These are phyloP conservation scores for Fusarium bulbicola DNA, from an alignment of 2,329 filamentous ascomycete species.

Conservation along the genomic window DNA sequence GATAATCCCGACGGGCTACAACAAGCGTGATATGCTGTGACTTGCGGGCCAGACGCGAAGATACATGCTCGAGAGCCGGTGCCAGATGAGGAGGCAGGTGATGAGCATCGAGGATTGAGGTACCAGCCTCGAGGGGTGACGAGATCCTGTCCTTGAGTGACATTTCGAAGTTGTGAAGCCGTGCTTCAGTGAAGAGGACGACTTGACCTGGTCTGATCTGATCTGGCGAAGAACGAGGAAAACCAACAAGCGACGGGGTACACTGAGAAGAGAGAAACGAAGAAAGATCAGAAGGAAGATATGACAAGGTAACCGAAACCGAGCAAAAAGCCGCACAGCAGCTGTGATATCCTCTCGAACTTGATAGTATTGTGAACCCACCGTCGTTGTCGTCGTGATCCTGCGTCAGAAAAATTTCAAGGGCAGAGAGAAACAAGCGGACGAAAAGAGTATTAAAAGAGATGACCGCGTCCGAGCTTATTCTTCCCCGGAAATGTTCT, in stretches of 20 bases:
- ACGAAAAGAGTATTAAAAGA: slow-evolving; percentile 22
- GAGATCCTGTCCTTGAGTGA: slow-evolving; percentile 67
- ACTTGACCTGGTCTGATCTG: neutral
- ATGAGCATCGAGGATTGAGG: slow-evolving; percentile 66
- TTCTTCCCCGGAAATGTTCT: slow-evolving; percentile 18
- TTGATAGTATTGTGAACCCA: slow-evolving; percentile 6
- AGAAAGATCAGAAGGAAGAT: neutral
- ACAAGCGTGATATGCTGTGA: slow-evolving; percentile 66
- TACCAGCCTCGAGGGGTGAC: slow-evolving; percentile 69
- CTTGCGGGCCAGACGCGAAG: slow-evolving; percentile 64
- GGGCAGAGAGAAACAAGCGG: neutral
- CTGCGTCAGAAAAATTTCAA: slow-evolving; percentile 15
- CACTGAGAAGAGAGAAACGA: neutral
- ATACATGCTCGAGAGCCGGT: slow-evolving; percentile 67
- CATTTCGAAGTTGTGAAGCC: slow-evolving; percentile 45
- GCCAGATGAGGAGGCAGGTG: slow-evolving; percentile 65
- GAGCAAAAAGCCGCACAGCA: slow-evolving; percentile 31
- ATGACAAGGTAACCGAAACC: slow-evolving; percentile 6
- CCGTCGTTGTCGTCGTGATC: slow-evolving; percentile 18
- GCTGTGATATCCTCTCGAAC: slow-evolving; percentile 25
- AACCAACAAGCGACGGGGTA: slow-evolving; percentile 6
- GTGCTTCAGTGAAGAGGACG: slow-evolving; percentile 19
- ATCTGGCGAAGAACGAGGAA: neutral
- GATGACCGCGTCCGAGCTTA: slow-evolving; percentile 15
- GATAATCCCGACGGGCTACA: slow-evolving; percentile 64